phyloP scores from a whole-genome alignment of 83 land plant genomes.

The Picea abies region DNA sequence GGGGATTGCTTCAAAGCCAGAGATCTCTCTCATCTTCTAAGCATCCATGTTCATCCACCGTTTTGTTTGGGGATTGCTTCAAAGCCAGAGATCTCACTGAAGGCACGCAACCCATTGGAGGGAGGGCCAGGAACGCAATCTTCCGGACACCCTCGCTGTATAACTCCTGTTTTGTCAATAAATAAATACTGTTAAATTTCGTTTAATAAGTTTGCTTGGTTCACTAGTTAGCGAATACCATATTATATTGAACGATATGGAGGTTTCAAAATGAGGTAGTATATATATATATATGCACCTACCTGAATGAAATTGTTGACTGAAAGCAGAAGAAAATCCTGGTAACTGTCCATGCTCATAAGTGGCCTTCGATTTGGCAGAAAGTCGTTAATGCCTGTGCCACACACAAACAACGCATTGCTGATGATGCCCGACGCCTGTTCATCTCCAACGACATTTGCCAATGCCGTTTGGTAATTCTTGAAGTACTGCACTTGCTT shows the following conservation, averaged over 20 bases:
- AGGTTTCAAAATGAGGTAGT: too few species aligned
- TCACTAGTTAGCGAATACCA: too few species aligned
- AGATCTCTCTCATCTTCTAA: constrained; percentile 14
- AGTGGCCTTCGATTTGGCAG: constrained; percentile 30
- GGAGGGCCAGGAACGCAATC: constrained; percentile 36
- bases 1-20: constrained; percentile 5
- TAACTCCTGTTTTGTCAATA: constrained; percentile 24
- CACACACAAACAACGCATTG: constrained; percentile 27
- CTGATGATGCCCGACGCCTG: constrained; percentile 21
- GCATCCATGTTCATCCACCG: not conserved
- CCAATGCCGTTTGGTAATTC: constrained; percentile 31
- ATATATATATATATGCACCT: too few species aligned
- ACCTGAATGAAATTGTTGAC: constrained; percentile 25
- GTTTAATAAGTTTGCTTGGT: not conserved
- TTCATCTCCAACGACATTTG: constrained; percentile 25
- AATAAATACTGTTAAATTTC: not conserved
- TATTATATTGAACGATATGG: too few species aligned
- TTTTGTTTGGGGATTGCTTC: not conserved
- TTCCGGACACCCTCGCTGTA: constrained; percentile 28
- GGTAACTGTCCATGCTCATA: constrained; percentile 23
- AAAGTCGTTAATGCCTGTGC: constrained; percentile 55
- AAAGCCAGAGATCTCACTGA: constrained; percentile 19
- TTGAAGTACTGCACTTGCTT: constrained; percentile 44
- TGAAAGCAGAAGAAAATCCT: constrained; percentile 27
- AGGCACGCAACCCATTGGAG: constrained; percentile 53